A percentile compares a stretch with the other conserved stretches of the same genome.
phyloP scores from a whole-genome alignment of 495 filamentous ascomycete genomes.

The Hypoxylon lienhwacheense region DNA sequence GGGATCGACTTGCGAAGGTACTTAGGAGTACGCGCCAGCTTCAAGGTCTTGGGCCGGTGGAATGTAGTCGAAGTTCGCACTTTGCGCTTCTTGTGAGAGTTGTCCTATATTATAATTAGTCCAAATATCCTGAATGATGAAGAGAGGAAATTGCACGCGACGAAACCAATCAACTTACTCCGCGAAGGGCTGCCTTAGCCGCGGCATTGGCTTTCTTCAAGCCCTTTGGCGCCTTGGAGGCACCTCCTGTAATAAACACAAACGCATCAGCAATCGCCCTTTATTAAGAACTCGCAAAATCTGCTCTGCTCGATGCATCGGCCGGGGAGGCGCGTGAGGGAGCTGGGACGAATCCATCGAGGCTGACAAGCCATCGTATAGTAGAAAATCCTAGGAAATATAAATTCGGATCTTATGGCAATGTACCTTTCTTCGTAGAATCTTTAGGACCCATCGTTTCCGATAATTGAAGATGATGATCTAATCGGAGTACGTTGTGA shows the following conservation, averaged over 20 bases:
- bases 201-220: slow-evolving; percentile 81
- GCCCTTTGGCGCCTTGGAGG: slow-evolving; percentile 67
- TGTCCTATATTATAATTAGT: slow-evolving; percentile 33
- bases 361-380: slow-evolving; percentile 28
- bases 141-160: too few species aligned
- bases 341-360: slow-evolving; percentile 18
- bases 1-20: slow-evolving; percentile 91
- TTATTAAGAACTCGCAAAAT: slow-evolving; percentile 60
- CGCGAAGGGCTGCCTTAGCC: slow-evolving; percentile 89
- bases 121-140: neutral
- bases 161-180: slow-evolving; percentile 74
- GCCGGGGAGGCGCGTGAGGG: slow-evolving; percentile 37
- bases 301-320: slow-evolving; percentile 60
- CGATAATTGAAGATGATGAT: slow-evolving; percentile 46
- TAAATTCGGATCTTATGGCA: slow-evolving; percentile 22
- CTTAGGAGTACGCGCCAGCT: slow-evolving; percentile 87
- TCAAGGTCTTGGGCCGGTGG: slow-evolving; percentile 80
- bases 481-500: neutral
- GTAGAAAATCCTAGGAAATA: slow-evolving; percentile 11
- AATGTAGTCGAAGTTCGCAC: slow-evolving; percentile 91
- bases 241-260: slow-evolving; percentile 54
- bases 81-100: slow-evolving; percentile 89
- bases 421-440: slow-evolving; percentile 69
- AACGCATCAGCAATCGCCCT: slow-evolving; percentile 56
- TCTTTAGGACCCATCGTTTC: slow-evolving; percentile 74